Conservation (phyloP, 768 basidiomycete species). For the Hericium coralloides region DNA sequence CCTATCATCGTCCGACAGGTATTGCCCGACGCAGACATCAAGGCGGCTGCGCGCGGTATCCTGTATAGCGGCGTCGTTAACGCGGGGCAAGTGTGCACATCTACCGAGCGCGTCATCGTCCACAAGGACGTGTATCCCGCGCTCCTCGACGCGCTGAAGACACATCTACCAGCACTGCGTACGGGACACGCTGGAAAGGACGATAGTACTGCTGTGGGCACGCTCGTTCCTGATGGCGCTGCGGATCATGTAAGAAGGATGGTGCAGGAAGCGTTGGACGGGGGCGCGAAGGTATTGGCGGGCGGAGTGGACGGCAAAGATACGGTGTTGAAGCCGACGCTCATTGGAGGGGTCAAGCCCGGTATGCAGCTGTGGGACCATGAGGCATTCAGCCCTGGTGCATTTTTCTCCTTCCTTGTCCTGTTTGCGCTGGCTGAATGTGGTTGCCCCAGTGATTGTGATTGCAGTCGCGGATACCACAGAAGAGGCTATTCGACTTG, state of each 20-base stretch:
- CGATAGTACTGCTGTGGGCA: background rate
- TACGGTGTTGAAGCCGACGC: constrained; percentile 39
- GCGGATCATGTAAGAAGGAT: background rate
- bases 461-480: constrained; percentile 37
- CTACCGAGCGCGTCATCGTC: constrained; percentile 47
- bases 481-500: constrained; percentile 47
- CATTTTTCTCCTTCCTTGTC: background rate
- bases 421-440: background rate
- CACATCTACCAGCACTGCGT: constrained; percentile 30
- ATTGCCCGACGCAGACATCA: constrained; percentile 42
- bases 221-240: constrained; percentile 16
- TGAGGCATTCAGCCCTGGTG: constrained; percentile 57
- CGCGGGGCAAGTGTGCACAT: constrained; percentile 52
- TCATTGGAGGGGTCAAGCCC: constrained; percentile 37
- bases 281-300: constrained; percentile 15
- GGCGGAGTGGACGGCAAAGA: constrained; percentile 33
- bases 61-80: constrained; percentile 33
- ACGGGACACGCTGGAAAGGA: constrained; percentile 27
- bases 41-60: constrained; percentile 41
- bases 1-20: constrained; percentile 24
- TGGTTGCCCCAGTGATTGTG: constrained; percentile 24
- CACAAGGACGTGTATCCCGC: constrained; percentile 30
- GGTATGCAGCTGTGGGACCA: constrained; percentile 47
- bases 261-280: background rate
- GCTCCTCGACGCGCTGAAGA: constrained; percentile 29